Evolutionary conservation across 345 rosid species (phyloP), one percentile per base, ranked within the genome.

Genomic region (Corchorus olitorius): DNA sequence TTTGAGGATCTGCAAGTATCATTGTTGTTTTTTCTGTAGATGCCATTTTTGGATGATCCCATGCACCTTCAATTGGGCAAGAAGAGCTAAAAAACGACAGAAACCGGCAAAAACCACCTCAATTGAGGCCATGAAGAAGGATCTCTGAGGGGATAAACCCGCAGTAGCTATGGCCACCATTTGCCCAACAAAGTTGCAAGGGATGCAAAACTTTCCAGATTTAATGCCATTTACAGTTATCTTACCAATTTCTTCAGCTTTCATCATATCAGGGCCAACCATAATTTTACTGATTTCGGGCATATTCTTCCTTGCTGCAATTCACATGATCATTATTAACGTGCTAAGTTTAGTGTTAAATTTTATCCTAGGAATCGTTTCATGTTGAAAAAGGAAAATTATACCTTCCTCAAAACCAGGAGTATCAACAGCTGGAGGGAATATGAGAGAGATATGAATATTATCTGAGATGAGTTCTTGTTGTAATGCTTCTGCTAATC

Each of bases 141-240:
- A 93, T 79, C 90, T 85, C 76, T 91, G 97, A 53, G 98, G 97
- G 6, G 94, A 89, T 77, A 91, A 77, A 71, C 97, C 97, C 4
- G 93, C 88, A 33, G 95, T 91, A 6, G 89, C 89, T 1, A 86
- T 83, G 53, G 95, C 79, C 55, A 91, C 65, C 52, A 91, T 69
- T 65, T 66, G 64, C 49, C 97, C 97, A 70, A 84, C 92, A 35
- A 83, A 82, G 85, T 90, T 92, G 81, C 97, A 94, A 16, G 94
- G 84, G 37, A 91, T 81, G 4, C 82, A 75, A 79, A 94, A 94
- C 41, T 82, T 84, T 52, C 92, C 94, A 35, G 83, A 79, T 86
- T 86, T 86, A 74, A 92, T 91, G 59, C 98, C 96, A 63, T 86
- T 75, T 46, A 94, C 63, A 53, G 96, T 83, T 79, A 68, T 89